Conservation (phyloP, 306 rosid genomes). For the Lablab purpureus region DNA sequence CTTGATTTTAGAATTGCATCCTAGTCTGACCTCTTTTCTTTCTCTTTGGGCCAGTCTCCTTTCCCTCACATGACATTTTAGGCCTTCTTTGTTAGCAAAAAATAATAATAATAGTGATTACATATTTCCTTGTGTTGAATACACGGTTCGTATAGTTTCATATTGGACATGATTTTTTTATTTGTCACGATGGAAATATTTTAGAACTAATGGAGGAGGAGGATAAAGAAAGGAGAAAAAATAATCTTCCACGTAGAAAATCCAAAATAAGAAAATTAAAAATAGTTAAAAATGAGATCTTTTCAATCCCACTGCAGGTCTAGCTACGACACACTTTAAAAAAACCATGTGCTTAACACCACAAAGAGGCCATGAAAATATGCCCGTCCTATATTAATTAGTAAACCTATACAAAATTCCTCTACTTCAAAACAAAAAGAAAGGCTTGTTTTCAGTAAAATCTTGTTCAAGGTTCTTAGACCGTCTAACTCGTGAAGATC, state of each 20-base stretch:
- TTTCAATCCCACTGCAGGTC: slow-evolving; percentile 1
- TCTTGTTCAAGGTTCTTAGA: no score
- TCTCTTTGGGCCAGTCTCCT: neutral
- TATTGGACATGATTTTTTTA: neutral
- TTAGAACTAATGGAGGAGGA: neutral
- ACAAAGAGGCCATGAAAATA: neutral
- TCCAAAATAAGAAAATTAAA: neutral
- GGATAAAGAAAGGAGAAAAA: neutral
- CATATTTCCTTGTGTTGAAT: neutral
- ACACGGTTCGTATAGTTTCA: neutral
- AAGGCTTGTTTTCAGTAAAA: no score
- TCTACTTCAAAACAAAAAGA: no score
- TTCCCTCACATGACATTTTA: neutral
- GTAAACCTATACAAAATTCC: no score
- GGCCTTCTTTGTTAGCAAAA: neutral
- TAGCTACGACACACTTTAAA: neutral
- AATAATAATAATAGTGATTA: neutral
- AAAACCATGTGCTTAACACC: neutral
- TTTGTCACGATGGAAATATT: neutral
- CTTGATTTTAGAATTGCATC: no score
- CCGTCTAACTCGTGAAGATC: no score
- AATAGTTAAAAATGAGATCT: neutral
- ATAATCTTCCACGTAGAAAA: neutral
- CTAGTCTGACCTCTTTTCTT: no score
- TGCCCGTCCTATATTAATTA: neutral